These are phyloP conservation scores for Phytophthora hibernalis DNA, from an alignment of 352 stramenopile species.

Conservation along the genomic window DNA sequence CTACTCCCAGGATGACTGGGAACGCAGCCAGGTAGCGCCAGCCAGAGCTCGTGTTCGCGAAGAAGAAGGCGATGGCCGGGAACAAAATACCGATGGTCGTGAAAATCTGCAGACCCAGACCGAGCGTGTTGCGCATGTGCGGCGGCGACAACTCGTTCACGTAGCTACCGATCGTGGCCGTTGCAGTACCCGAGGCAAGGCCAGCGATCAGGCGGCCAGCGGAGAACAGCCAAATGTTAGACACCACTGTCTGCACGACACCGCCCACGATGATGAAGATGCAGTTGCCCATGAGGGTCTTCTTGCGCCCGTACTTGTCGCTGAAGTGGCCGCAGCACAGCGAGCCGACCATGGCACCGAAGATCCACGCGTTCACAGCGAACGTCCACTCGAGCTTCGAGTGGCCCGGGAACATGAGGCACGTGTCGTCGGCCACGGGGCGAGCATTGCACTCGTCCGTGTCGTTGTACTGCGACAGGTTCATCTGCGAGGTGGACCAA, in stretches of 20 bases:
- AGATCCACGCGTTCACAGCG: conserved; percentile 1
- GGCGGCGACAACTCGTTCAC: no score
- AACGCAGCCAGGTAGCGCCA: conserved; percentile 38
- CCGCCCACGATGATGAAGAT: conserved; percentile 40
- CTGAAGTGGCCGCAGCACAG: conserved; percentile 5
- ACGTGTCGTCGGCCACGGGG: neutral
- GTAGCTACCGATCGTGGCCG: no score
- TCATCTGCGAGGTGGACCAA: no score
- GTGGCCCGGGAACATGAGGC: conserved; percentile 6
- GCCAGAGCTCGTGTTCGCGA: conserved; percentile 46
- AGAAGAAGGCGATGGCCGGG: conserved; percentile 49
- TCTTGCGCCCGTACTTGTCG: conserved; percentile 13
- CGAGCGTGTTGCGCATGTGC: no score
- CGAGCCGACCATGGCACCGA: neutral
- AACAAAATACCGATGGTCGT: conserved; percentile 7
- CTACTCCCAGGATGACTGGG: no score
- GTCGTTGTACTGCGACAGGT: no score
- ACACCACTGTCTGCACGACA: conserved; percentile 30
- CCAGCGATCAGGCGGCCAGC: no score
- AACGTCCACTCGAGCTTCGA: conserved; percentile 4
- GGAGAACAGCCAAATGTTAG: no score
- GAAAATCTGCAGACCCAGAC: conserved; percentile 21
- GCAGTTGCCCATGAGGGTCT: conserved; percentile 17
- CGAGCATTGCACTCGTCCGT: neutral
- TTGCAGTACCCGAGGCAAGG: no score